Evolutionary conservation across 2,329 filamentous ascomycete genomes (phyloP).

Genomic region (Exophiala xenobiotica): DNA sequence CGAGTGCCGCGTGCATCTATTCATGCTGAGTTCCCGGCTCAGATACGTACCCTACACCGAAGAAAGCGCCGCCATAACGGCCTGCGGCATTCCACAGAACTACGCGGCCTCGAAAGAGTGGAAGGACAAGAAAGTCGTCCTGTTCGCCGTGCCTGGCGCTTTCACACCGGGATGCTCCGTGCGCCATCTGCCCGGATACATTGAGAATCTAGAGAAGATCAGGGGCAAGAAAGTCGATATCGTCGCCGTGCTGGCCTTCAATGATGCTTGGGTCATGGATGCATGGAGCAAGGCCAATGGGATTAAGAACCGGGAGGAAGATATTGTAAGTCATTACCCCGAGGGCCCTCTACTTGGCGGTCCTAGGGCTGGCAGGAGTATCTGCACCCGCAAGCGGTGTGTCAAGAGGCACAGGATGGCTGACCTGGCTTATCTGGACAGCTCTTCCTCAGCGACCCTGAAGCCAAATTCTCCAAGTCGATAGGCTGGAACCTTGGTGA

Average conservation of each 20-base stretch:
- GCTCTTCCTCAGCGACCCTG: slow-evolving; percentile 75
- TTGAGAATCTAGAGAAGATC: slow-evolving; percentile 68
- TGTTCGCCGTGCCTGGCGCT: slow-evolving; percentile 70
- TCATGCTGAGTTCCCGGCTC: slow-evolving; percentile 6
- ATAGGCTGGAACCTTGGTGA: slow-evolving; percentile 75
- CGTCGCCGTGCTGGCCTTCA: slow-evolving; percentile 77
- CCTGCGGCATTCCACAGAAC: slow-evolving; percentile 74
- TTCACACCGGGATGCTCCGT: slow-evolving; percentile 87
- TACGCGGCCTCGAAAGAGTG: slow-evolving; percentile 79
- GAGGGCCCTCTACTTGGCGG: too few relatives aligned
- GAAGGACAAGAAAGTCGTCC: slow-evolving; percentile 68
- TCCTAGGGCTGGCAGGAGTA: too few relatives aligned
- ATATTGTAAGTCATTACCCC: slow-evolving; percentile 63
- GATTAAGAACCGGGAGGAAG: slow-evolving; percentile 62
- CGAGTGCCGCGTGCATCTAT: slow-evolving; percentile 9
- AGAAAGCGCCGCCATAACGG: slow-evolving; percentile 66
- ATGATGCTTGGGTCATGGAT: slow-evolving; percentile 84
- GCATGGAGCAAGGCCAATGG: slow-evolving; percentile 88
- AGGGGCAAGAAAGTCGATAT: slow-evolving; percentile 79
- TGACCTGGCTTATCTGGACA: slow-evolving; percentile 32
- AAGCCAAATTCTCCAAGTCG: slow-evolving; percentile 71
- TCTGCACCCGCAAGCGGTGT: too few relatives aligned
- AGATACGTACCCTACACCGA: slow-evolving; percentile 76
- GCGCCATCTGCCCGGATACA: slow-evolving; percentile 77
- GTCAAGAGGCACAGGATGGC: too few relatives aligned